A percentile compares a stretch with the other conserved stretches of the same genome.
These are phyloP conservation scores for Gastrolobium villosum DNA, from an alignment of 306 rosid species.

Conservation along the genomic window DNA sequence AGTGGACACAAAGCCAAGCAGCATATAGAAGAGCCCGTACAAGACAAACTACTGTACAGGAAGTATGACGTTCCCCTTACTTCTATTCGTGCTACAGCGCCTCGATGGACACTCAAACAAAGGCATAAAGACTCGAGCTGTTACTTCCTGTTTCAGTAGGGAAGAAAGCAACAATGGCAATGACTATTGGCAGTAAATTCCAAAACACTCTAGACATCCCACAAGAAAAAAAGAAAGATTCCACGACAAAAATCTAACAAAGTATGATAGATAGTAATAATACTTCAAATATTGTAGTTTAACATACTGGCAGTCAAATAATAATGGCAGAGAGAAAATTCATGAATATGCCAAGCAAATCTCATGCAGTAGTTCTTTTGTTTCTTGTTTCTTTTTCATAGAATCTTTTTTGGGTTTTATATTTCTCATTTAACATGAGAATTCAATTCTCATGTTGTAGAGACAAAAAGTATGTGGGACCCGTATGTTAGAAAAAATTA, in stretches of 20 bases:
- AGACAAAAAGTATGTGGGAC: too few species aligned
- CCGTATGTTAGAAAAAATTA: too few species aligned
- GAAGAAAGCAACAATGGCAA: constrained; percentile 39
- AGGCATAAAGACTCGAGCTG: constrained; percentile 97
- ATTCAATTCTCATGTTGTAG: too few species aligned
- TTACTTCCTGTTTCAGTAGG: constrained; percentile 81
- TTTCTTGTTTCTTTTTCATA: background rate
- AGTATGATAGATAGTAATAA: constrained; percentile 4
- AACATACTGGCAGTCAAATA: constrained; percentile 10
- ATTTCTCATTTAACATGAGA: too few species aligned
- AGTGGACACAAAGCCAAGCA: constrained; percentile 20
- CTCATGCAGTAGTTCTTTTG: background rate
- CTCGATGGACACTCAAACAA: constrained; percentile 88
- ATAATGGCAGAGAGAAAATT: constrained; percentile 9
- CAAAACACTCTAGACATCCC: constrained; percentile 11
- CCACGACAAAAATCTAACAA: constrained; percentile 6
- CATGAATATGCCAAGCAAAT: background rate
- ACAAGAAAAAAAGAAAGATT: background rate
- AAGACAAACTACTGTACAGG: background rate
- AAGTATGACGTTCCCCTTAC: constrained; percentile 86
- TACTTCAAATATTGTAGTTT: background rate
- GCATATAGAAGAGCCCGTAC: constrained; percentile 20
- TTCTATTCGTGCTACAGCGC: constrained; percentile 73
- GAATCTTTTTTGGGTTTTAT: too few species aligned
- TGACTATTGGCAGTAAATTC: constrained; percentile 1